Evolutionary conservation across 2,329 filamentous ascomycete species (phyloP), one percentile per base, ranked within the genome.

Genomic region (Parascedosporium putredinis): DNA sequence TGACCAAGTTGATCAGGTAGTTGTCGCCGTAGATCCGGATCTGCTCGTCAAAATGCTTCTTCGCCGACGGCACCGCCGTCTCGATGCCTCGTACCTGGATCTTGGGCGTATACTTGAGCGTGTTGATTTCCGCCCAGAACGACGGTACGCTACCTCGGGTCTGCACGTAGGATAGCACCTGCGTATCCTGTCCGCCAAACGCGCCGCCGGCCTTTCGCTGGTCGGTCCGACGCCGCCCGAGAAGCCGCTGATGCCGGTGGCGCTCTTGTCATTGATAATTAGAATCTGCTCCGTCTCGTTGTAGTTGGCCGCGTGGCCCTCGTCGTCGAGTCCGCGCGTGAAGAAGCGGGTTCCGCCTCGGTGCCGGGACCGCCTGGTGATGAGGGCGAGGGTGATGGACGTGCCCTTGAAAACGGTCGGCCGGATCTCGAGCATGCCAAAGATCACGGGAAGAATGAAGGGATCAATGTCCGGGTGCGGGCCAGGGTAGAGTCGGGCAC

Each of bases 271-370:
- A 59, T 97, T 97, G 57, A 97, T 68, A 33, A 98, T 81, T 53
- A 95, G 76, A 29, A 93, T 75, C 64, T 98, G 93, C 64, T 98
- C 93, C 0, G 93, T 97, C 73, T 98, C 93, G 63, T 98, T 98
- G 75, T 91, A 98, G 65, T 98, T 98, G 56, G 93, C 88, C n/a
- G 93, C 93, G 64, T 97, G 82, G 22, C 93, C 93, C 54, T 93
- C 76, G 56, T 95, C 90, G 62, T 98, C 91, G 44, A 97, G 81
- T 47, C 93, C 93, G 55, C 93, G 83, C 2, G 93, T 94, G 64
- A 98, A 93, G 69, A 96, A 97, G 62, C 94, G 77, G 14, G 93
- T 97, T 42, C 93, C 93, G 31, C 84, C 90, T 54, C 91, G 81
- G 66, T 93, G 83, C 57, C 94, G 79, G 20, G 90, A 95, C 58